These are phyloP conservation scores for Xeromyces bisporus DNA, from an alignment of 495 filamentous ascomycete genomes.

Conservation along the genomic window DNA sequence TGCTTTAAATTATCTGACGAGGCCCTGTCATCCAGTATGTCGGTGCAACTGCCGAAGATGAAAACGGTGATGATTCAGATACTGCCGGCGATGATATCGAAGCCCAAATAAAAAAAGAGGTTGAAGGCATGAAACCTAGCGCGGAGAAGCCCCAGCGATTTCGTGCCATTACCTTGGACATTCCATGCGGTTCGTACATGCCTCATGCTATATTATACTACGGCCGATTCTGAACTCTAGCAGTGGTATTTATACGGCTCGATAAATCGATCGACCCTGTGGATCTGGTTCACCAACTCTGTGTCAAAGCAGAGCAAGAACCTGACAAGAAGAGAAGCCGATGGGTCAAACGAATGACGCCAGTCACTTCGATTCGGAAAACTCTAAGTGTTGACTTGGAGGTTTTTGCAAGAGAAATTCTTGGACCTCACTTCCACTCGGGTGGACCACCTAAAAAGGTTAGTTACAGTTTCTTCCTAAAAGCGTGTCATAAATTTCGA, in stretches of 20 bases:
- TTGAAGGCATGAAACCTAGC: constrained; percentile 44
- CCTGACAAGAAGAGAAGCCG: constrained; percentile 44
- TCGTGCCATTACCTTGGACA: constrained; percentile 50
- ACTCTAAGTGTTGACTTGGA: constrained; percentile 61
- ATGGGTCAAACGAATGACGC: constrained; percentile 73
- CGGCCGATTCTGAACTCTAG: constrained; percentile 42
- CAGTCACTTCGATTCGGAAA: constrained; percentile 57
- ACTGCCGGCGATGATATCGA: constrained; percentile 56
- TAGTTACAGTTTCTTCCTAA: constrained; percentile 6
- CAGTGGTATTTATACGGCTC: constrained; percentile 27
- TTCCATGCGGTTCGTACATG: constrained; percentile 49
- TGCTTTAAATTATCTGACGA: too few species aligned
- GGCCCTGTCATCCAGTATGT: constrained; percentile 8
- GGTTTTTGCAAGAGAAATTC: constrained; percentile 51
- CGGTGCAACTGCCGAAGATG: constrained; percentile 12
- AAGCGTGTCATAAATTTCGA: too few species aligned
- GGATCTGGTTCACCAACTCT: constrained; percentile 58
- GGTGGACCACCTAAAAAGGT: constrained; percentile 32
- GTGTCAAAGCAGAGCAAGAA: constrained; percentile 39
- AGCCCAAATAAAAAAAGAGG: constrained; percentile 60
- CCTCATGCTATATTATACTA: constrained; percentile 1
- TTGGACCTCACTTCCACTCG: constrained; percentile 56
- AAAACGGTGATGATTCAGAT: constrained; percentile 20
- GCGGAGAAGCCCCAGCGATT: constrained; percentile 30
- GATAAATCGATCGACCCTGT: constrained; percentile 63